These are phyloP conservation scores for Cyclospora cayetanensis DNA, from an alignment of 169 alveolate species.

Conservation along the genomic window DNA sequence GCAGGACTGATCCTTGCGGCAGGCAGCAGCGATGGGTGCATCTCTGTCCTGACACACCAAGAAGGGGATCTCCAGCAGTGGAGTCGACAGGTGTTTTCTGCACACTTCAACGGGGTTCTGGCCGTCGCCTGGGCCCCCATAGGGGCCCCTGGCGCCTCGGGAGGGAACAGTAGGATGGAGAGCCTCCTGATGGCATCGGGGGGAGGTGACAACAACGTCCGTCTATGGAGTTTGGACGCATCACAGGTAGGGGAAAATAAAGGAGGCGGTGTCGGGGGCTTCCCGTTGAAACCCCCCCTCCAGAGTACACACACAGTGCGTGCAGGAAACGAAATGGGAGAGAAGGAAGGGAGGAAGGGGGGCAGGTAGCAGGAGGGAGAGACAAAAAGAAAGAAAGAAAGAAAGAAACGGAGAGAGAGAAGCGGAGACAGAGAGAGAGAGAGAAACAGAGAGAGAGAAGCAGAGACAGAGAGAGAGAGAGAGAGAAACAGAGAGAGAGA, in stretches of 20 bases:
- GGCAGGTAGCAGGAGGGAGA: too few relatives aligned
- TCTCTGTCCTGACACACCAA: conserved; percentile 76
- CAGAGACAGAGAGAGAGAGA: too few relatives aligned
- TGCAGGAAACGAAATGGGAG: not conserved
- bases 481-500: too few relatives aligned
- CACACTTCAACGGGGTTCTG: conserved; percentile 87
- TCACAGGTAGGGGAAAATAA: not conserved
- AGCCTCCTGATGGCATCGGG: conserved; percentile 86
- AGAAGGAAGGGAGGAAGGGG: too few relatives aligned
- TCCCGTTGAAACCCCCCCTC: too few relatives aligned
- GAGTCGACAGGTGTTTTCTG: conserved; percentile 78
- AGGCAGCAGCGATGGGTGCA: conserved; percentile 83
- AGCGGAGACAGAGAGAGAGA: too few relatives aligned
- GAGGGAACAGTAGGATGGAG: conserved; percentile 42
- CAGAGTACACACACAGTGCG: too few relatives aligned
- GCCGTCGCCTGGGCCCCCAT: conserved; percentile 88
- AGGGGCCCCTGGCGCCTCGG: conserved; percentile 64
- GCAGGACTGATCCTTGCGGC: conserved; percentile 85
- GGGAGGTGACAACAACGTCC: conserved; percentile 88
- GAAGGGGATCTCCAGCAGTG: conserved; percentile 72
- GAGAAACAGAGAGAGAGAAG: too few relatives aligned
- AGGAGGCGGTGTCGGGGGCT: too few relatives aligned
- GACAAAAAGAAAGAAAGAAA: too few relatives aligned
- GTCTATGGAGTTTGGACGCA: conserved; percentile 81
- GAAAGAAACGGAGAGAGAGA: not conserved